Evolutionary conservation across 2,329 filamentous ascomycete genomes (phyloP).

Genomic region (Chaetomium sp.): DNA sequence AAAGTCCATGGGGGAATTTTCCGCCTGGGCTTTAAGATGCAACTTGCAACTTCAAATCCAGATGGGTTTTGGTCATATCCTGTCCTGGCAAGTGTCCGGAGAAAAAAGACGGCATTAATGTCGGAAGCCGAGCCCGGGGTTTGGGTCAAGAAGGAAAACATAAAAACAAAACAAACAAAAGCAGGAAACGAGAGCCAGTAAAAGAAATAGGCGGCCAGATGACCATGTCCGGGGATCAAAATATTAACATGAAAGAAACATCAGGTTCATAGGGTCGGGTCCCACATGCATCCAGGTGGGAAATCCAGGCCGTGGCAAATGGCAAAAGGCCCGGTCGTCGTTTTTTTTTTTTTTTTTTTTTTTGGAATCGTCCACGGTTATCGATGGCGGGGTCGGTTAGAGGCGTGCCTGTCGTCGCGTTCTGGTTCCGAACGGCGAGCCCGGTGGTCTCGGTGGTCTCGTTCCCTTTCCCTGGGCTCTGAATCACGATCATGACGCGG

Average conservation of each 20-base stretch:
- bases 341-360: neutral
- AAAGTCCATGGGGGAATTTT: neutral
- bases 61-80: slow-evolving; percentile 10
- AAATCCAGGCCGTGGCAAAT: slow-evolving; percentile 2
- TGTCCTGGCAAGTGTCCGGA: slow-evolving; percentile 18
- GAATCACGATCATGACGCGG: slow-evolving; percentile 38
- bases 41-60: slow-evolving; percentile 22
- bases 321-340: too few species aligned
- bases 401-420: slow-evolving; percentile 21
- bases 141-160: neutral
- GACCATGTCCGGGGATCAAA: slow-evolving; percentile 16
- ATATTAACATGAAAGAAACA: slow-evolving; percentile 19
- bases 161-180: slow-evolving; percentile 10
- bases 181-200: neutral
- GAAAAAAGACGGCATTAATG: slow-evolving; percentile 15
- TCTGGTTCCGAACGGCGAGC: slow-evolving; percentile 19
- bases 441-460: slow-evolving; percentile 31
- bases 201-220: neutral
- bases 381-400: slow-evolving; percentile 21
- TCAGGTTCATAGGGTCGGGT: slow-evolving; percentile 11
- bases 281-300: slow-evolving; percentile 1
- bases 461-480: slow-evolving; percentile 30
- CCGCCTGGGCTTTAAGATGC: slow-evolving; percentile 19
- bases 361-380: slow-evolving; percentile 11
- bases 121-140: slow-evolving; percentile 17